phyloP scores from a whole-genome alignment of 768 basidiomycete genomes.

The Phaffia australis region DNA sequence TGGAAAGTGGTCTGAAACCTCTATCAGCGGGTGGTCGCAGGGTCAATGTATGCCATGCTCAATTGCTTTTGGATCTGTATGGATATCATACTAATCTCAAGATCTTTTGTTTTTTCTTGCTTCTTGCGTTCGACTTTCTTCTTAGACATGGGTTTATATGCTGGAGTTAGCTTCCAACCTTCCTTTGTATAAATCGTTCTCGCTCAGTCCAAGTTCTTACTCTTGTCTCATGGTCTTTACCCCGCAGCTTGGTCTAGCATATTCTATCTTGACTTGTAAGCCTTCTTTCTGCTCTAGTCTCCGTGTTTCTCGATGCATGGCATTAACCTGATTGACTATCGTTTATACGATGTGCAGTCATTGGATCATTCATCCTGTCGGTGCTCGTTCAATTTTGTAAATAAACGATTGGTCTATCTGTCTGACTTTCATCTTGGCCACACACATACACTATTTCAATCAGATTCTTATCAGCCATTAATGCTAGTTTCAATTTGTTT shows the following conservation, averaged over 20 bases:
- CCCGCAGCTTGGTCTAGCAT: slow-evolving; percentile 8
- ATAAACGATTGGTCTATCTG: slow-evolving; percentile 43
- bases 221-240: too few relatives aligned
- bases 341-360: not conserved
- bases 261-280: slow-evolving; percentile 11
- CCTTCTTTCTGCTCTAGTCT: too few relatives aligned
- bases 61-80: not conserved
- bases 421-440: slow-evolving; percentile 29
- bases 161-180: not conserved
- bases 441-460: too few relatives aligned
- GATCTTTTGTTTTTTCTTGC: not conserved
- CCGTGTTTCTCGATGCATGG: too few relatives aligned
- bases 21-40: slow-evolving; percentile 11
- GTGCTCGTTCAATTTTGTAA: not conserved
- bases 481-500: slow-evolving; percentile 46
- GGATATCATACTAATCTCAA: not conserved
- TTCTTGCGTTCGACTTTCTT: not conserved
- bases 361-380: slow-evolving; percentile 9
- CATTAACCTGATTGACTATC: too few relatives aligned
- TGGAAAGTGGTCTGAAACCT: slow-evolving; percentile 36
- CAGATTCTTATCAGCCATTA: slow-evolving; percentile 30
- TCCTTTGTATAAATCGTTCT: too few relatives aligned
- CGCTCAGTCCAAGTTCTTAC: too few relatives aligned
- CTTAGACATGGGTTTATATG: slow-evolving; percentile 11
- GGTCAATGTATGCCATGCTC: not conserved